Base-by-base conservation (phyloP, 768 basidiomycete species). In the Suillus subaureus region DNA sequence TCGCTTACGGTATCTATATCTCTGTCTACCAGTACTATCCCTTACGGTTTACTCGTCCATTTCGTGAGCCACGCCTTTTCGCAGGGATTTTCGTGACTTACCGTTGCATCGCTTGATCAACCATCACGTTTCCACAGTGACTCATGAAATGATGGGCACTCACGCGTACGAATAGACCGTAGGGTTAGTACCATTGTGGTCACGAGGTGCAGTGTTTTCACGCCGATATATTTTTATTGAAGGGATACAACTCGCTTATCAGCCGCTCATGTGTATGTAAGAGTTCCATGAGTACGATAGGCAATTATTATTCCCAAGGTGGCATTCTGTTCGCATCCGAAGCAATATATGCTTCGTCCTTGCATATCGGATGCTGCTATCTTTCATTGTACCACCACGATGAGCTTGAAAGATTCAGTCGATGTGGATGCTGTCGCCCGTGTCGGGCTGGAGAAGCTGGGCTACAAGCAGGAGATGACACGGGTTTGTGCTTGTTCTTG, bases 391-490 rank as follows among this genome's bases (percentile, higher is more conserved):
- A 6, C 57, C 2, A 58, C 35, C 45, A 31, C 61, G n/a, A 70
- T 76, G 76, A 66, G 5, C 23, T 33, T 54, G 13, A 60, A 67
- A n/a, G 69, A 66, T 15, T 28, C 5, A 1, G 8, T 61, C 43
- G 73, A 79, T 52, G 49, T 61, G 37, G 77, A 79, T 45, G 28
- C 66, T 15, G 68, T 62, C 23, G 79, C 80, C 23, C 71, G 72
- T 26, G 66, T 79, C 63, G 80, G 78, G 35, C 71, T 86, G n/a
- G 76, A 85, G 71, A 80, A 82, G 65, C 75, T 88, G 57, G 87
- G 86, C 1, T 88, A 88, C 73, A 77, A 78, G 60, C 84, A 87
- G 66, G 85, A 87, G 69, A 78, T 88, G 74, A 78, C 80, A 2
- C 78, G 85, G 66, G 87, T 86, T 68, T 23, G 69, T 56, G 49